These are phyloP conservation scores for Syncephalastrum racemosum DNA, from an alignment of 371 early-diverging fungal species.

Conservation along the genomic window DNA sequence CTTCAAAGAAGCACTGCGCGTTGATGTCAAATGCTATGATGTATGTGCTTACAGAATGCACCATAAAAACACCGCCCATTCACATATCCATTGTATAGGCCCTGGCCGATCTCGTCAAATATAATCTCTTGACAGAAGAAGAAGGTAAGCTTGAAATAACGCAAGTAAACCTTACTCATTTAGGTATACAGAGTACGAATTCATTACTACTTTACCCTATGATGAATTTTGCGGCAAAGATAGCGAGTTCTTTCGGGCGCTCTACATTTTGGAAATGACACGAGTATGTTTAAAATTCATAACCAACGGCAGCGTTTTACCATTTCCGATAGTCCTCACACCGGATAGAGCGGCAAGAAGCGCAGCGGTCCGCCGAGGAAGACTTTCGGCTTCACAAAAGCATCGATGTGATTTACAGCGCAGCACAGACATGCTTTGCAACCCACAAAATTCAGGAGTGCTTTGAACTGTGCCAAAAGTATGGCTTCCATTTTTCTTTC, in stretches of 20 bases:
- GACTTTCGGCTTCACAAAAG: constrained; percentile 49
- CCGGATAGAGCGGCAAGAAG: constrained; percentile 40
- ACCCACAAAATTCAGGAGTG: constrained; percentile 59
- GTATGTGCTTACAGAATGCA: constrained; percentile 17
- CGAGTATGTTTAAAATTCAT: constrained; percentile 36
- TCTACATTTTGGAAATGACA: constrained; percentile 60
- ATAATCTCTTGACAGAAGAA: constrained; percentile 60
- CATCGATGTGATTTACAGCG: constrained; percentile 59
- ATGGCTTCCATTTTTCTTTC: constrained; percentile 1
- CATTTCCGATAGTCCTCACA: constrained; percentile 31
- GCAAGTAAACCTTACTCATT: background rate
- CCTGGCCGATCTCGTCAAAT: constrained; percentile 54
- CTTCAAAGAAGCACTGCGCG: constrained; percentile 62
- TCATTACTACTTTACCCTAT: constrained; percentile 55
- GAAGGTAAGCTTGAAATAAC: constrained; percentile 51
- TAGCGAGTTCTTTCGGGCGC: constrained; percentile 56
- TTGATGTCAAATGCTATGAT: constrained; percentile 73
- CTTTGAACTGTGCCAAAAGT: constrained; percentile 57
- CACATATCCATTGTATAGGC: constrained; percentile 38
- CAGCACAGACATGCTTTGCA: constrained; percentile 56
- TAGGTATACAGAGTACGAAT: constrained; percentile 52
- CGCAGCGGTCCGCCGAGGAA: constrained; percentile 38
- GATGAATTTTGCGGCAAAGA: constrained; percentile 57
- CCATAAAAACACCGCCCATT: constrained; percentile 8
- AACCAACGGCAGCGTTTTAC: background rate